Percentiles rank a stretch among this genome's conserved stretches.
These are phyloP conservation scores for Talaromyces pinophilus DNA, from an alignment of 2,329 filamentous ascomycete genomes.

Conservation along the genomic window DNA sequence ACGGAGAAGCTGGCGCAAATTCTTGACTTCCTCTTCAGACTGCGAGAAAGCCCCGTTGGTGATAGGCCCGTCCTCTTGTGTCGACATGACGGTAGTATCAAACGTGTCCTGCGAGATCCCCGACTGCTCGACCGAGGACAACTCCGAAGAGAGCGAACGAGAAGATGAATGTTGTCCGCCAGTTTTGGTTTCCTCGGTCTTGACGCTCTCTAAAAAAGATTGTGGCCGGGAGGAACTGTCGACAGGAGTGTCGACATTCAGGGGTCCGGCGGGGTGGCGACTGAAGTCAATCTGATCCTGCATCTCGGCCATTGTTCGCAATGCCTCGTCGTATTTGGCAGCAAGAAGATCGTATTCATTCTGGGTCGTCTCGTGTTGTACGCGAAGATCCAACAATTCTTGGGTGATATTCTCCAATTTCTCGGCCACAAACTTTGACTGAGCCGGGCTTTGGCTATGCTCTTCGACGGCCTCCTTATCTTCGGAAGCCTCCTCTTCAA, in stretches of 20 bases:
- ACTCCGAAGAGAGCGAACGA: slow-evolving; percentile 89
- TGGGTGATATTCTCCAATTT: slow-evolving; percentile 90
- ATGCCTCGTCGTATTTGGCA: slow-evolving; percentile 85
- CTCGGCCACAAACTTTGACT: slow-evolving; percentile 83
- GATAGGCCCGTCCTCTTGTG: slow-evolving; percentile 30
- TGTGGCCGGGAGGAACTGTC: slow-evolving; percentile 59
- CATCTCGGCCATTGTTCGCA: slow-evolving; percentile 78
- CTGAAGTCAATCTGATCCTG: slow-evolving; percentile 80
- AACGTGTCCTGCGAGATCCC: slow-evolving; percentile 65
- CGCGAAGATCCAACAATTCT: slow-evolving; percentile 84
- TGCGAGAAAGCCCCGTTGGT: slow-evolving; percentile 39
- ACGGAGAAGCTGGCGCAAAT: slow-evolving; percentile 67
- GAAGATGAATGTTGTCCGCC: slow-evolving; percentile 72
- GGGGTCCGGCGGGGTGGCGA: slow-evolving; percentile 56
- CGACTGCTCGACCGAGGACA: slow-evolving; percentile 82
- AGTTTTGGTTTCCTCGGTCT: slow-evolving; percentile 70
- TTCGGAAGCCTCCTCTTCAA: slow-evolving; percentile 39
- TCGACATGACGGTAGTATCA: slow-evolving; percentile 54
- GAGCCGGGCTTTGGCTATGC: slow-evolving; percentile 68
- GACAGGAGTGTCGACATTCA: slow-evolving; percentile 47
- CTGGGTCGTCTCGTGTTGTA: slow-evolving; percentile 84
- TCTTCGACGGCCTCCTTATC: slow-evolving; percentile 29
- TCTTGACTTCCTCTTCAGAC: slow-evolving; percentile 67
- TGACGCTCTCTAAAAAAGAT: slow-evolving; percentile 81
- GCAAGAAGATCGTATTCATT: slow-evolving; percentile 79